phyloP scores from a whole-genome alignment of 2,329 filamentous ascomycete genomes.

The Helminthosporium solani region DNA sequence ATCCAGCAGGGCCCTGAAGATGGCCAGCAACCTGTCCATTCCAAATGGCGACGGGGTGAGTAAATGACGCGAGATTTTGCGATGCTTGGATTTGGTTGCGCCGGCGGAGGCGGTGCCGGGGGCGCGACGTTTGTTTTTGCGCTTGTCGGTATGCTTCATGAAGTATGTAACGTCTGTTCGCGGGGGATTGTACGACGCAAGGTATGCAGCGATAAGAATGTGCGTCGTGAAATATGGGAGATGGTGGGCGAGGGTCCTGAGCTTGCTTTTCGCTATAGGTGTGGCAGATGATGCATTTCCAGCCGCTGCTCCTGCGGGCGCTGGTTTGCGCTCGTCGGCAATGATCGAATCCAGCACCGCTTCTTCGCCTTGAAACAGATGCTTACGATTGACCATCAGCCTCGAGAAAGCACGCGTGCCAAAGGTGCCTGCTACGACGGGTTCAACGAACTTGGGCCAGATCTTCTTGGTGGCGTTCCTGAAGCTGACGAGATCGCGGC shows the following conservation, averaged over 20 bases:
- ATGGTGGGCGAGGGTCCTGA: constrained; percentile 42
- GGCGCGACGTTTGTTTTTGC: constrained; percentile 48
- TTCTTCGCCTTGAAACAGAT: constrained; percentile 71
- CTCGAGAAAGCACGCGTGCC: constrained; percentile 79
- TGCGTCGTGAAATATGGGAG: constrained; percentile 73
- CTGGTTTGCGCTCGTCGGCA: background rate
- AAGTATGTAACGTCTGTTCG: constrained; percentile 74
- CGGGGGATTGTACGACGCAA: constrained; percentile 76
- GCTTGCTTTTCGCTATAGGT: constrained; percentile 16
- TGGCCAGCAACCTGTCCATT: constrained; percentile 75
- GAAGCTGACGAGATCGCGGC: constrained; percentile 75
- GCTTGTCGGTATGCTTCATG: constrained; percentile 64
- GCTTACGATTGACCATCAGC: constrained; percentile 69
- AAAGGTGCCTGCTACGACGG: constrained; percentile 72
- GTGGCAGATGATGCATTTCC: constrained; percentile 2
- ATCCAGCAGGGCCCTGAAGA: constrained; percentile 66
- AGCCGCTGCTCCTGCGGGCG: background rate
- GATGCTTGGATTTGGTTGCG: constrained; percentile 51
- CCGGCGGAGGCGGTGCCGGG: constrained; percentile 18
- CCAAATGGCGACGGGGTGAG: constrained; percentile 76
- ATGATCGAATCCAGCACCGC: constrained; percentile 65
- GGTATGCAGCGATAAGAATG: constrained; percentile 73
- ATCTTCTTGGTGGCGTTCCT: constrained; percentile 68
- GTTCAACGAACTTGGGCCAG: constrained; percentile 82
- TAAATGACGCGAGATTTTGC: constrained; percentile 74